Percentiles rank a stretch among this genome's conserved stretches.
phyloP scores from a whole-genome alignment of 805 yeast species.

The Huiozyma sinensis region DNA sequence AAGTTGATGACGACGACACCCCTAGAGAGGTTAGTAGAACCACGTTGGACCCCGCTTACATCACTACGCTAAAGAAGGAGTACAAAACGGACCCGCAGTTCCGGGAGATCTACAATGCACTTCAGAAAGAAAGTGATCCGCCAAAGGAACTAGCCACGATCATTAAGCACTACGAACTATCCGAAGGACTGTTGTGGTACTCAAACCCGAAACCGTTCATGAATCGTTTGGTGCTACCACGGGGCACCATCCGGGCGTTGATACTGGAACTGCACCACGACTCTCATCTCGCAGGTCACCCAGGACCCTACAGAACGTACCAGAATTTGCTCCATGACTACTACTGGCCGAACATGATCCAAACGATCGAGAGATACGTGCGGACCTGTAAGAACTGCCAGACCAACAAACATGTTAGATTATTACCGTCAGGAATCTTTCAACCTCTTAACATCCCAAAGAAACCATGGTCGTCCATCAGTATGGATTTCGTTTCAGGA shows the following conservation, averaged over 20 bases:
- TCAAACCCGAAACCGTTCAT: no score
- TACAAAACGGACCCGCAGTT: background rate
- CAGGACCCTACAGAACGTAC: slow-evolving; percentile 1
- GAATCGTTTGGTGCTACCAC: background rate
- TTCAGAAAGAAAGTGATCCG: no score
- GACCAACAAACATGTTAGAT: background rate
- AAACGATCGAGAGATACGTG: background rate
- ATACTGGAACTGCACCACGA: background rate
- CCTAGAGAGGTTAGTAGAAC: no score
- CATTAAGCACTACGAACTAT: background rate
- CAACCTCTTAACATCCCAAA: background rate
- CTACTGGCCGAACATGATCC: slow-evolving; percentile 1
- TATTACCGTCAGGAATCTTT: background rate
- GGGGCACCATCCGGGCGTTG: background rate
- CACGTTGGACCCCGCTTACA: no score
- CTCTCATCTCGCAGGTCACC: slow-evolving; percentile 1
- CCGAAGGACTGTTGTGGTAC: background rate
- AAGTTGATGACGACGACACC: no score
- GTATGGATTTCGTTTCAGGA: slow-evolving; percentile 2
- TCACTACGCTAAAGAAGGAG: background rate
- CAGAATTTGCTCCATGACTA: background rate
- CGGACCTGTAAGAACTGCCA: background rate
- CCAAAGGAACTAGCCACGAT: no score
- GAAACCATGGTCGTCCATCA: slow-evolving; percentile 1
- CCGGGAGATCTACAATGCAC: background rate